A percentile compares a stretch with the other conserved stretches of the same genome.
These are phyloP conservation scores for Diaporthe vexans DNA, from an alignment of 2,329 filamentous ascomycete species.

Conservation along the genomic window DNA sequence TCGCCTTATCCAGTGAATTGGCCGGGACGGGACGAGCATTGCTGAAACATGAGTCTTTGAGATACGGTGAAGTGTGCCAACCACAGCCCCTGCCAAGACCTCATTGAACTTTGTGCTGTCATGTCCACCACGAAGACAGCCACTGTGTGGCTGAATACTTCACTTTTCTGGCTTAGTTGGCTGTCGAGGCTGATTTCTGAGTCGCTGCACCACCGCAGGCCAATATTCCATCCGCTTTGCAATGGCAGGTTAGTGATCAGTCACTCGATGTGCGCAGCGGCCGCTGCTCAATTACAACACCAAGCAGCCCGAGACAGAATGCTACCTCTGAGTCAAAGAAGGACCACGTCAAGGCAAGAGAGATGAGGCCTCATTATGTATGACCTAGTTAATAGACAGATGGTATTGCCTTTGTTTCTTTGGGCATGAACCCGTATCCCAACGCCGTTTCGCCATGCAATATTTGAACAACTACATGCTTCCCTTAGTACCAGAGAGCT, in stretches of 20 bases:
- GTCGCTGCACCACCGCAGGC: neutral
- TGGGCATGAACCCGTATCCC: neutral
- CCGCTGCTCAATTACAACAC: too few species aligned
- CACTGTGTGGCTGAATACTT: neutral
- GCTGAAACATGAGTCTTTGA: slow-evolving; percentile 16
- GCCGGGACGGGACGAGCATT: slow-evolving; percentile 9
- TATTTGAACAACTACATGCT: neutral
- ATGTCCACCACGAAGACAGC: neutral
- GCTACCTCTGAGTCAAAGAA: neutral
- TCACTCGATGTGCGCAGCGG: neutral
- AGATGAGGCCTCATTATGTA: neutral
- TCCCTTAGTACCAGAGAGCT: slow-evolving; percentile 50
- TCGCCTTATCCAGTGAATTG: neutral
- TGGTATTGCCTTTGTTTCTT: neutral
- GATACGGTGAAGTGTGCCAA: neutral
- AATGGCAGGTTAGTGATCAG: neutral
- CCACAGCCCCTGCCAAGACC: slow-evolving; percentile 25
- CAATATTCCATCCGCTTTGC: neutral
- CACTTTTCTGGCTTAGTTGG: too few species aligned
- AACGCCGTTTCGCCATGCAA: slow-evolving; percentile 25
- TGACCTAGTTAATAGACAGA: neutral
- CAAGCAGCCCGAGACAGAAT: neutral
- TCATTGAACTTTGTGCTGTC: neutral
- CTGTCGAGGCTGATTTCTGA: neutral
- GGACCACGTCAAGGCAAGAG: neutral